Evolutionary conservation across 805 yeast genomes (phyloP), one percentile per base, ranked within the genome.

Genomic region (Saturnispora diversa): DNA sequence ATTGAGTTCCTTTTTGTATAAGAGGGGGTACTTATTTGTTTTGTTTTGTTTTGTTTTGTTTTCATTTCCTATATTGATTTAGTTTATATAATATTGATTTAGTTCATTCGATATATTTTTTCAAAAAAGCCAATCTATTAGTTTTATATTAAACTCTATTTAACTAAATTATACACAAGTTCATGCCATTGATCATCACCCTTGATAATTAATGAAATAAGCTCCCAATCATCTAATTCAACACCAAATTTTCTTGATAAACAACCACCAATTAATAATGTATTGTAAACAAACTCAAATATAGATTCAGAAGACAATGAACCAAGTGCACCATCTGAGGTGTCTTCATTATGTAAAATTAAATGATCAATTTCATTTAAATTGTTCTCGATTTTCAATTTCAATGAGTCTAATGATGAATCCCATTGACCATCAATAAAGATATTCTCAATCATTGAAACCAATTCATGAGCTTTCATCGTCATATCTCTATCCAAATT

Each of bases 401-500:
- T 21, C 23, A 38, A 31, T 11, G 33, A 13, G 3, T 6, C 11
- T 9, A 33, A 26, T n/a, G 16, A 21, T 11, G 15, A 4, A 12
- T 15, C 13, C 9, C 17, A 20, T n/a, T 23, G 8, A 5, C 16
- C 5, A 4, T 13, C 25, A n/a, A 39, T 7, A 1, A 20, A 17
- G 1, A 40, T 19, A 2, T 27, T 22, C 5, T 33, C 17, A 3
- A 50, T 28, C 5, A 51, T 40, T 7, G 27, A 2, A 12, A 39
- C 22, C 9, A 49, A 29, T n/a, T 46, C 43, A 4, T 29, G n/a
- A 2, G 44, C 21, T 15, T 44, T 44, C 7, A 30, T 63, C 7
- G 69, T 54, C 11, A 66, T 69, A 51, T 78, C 75, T 48, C 77
- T 65, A 58, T 77, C 84, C 29, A 81, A 69, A 48, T 85, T 84